Evolutionary conservation across 495 filamentous ascomycete species (phyloP).

Genomic region (Cryomyces antarcticus): DNA sequence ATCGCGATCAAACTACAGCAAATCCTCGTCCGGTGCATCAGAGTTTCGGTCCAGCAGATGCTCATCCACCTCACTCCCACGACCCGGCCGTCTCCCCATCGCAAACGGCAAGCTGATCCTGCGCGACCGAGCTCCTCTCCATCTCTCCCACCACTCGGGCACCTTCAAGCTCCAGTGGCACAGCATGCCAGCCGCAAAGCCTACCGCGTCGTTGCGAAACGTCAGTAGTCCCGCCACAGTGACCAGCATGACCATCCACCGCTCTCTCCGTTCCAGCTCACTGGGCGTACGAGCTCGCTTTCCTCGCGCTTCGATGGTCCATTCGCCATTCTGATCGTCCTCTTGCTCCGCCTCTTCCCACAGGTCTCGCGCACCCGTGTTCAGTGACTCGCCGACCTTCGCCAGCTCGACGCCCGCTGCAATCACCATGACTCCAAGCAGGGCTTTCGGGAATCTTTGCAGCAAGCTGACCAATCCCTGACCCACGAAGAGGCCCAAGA

Average conservation of each 20-base stretch:
- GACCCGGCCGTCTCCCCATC: no score
- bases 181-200: no score
- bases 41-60: no score
- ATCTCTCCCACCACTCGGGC: no score
- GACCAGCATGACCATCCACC: slow-evolving; percentile 75
- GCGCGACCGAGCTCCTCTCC: no score
- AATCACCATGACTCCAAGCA: slow-evolving; percentile 75
- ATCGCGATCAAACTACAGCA: no score
- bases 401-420: slow-evolving; percentile 72
- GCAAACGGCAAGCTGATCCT: no score
- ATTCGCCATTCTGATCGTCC: slow-evolving; percentile 15
- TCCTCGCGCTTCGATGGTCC: not conserved
- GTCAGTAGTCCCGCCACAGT: slow-evolving; percentile 39
- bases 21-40: no score
- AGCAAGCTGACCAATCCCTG: slow-evolving; percentile 47
- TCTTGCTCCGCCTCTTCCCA: slow-evolving; percentile 18
- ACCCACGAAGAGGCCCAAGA: slow-evolving; percentile 54
- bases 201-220: no score
- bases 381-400: slow-evolving; percentile 64
- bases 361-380: slow-evolving; percentile 48
- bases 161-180: no score
- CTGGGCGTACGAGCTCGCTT: slow-evolving; percentile 19
- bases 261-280: slow-evolving; percentile 41
- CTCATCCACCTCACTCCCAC: no score
- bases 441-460: slow-evolving; percentile 42